Conservation (phyloP, 345 rosid genomes). For the Camelina laxa region DNA sequence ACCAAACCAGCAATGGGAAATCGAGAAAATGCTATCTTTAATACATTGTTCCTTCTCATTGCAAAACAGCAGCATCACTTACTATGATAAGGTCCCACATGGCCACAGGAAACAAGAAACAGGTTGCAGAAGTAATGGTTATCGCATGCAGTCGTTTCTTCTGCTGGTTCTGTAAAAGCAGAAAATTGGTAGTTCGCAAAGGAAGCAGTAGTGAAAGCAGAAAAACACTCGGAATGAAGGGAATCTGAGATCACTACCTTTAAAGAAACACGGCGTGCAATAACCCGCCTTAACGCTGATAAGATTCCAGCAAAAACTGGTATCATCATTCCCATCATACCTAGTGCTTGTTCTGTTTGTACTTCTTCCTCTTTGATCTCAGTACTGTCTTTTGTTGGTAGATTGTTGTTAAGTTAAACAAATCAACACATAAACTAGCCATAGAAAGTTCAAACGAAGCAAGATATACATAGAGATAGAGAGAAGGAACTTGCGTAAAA, state of each 20-base stretch:
- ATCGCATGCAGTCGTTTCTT: conserved; percentile 92
- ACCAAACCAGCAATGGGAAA: background rate
- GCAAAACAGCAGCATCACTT: conserved; percentile 47
- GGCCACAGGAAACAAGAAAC: conserved; percentile 93
- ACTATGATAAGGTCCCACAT: conserved; percentile 96
- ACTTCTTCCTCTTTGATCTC: conserved; percentile 49
- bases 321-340: conserved; percentile 73
- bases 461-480: background rate
- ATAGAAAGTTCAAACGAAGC: conserved; percentile 8
- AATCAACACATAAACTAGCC: conserved; percentile 17
- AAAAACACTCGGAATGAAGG: background rate
- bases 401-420: conserved; percentile 61
- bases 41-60: background rate
- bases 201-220: background rate
- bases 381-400: conserved; percentile 64
- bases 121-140: conserved; percentile 85
- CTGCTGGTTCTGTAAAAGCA: conserved; percentile 69
- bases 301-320: conserved; percentile 95
- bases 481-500: conserved; percentile 24
- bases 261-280: conserved; percentile 90
- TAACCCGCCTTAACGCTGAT: conserved; percentile 92
- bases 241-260: conserved; percentile 58
- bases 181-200: conserved; percentile 4
- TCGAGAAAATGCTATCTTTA: background rate
- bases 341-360: conserved; percentile 61